Evolutionary conservation across 108 stramenopile genomes (phyloP).

Genomic region (Conticribra weissflogii): DNA sequence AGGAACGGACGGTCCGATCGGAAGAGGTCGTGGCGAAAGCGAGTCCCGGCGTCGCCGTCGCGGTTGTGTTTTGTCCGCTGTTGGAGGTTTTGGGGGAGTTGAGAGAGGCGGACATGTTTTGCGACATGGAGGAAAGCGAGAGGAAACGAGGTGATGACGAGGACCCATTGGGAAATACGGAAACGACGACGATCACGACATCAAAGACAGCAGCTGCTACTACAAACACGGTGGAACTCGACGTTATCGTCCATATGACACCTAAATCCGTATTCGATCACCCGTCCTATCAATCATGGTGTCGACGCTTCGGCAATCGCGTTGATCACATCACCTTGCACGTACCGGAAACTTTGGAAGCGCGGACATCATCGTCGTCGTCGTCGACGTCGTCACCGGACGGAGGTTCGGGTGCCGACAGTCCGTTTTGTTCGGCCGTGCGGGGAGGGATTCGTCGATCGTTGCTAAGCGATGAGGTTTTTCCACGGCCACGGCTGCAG

Average conservation of each 20-base stretch:
- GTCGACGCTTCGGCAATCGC: slow-evolving; percentile 37
- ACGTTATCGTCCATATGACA: slow-evolving; percentile 77
- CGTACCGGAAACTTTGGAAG: slow-evolving; percentile 38
- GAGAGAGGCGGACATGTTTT: slow-evolving; percentile 29
- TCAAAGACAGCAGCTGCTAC: background rate
- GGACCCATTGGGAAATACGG: slow-evolving; percentile 1
- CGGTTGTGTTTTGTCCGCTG: slow-evolving; percentile 66
- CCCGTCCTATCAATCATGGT: slow-evolving; percentile 53
- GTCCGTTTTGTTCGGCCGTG: slow-evolving; percentile 64
- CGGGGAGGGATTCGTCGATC: slow-evolving; percentile 58
- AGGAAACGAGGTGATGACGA: slow-evolving; percentile 3
- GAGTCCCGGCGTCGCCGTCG: slow-evolving; percentile 65
- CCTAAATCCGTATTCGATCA: slow-evolving; percentile 46
- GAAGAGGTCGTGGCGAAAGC: slow-evolving; percentile 70
- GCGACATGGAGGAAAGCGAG: slow-evolving; percentile 12
- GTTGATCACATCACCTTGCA: slow-evolving; percentile 62
- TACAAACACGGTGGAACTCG: slow-evolving; percentile 29
- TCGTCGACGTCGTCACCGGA: too few species aligned
- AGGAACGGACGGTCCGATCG: slow-evolving; percentile 61
- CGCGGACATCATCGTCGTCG: slow-evolving; percentile 7
- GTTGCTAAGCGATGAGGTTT: slow-evolving; percentile 46
- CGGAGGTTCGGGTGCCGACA: slow-evolving; percentile 27
- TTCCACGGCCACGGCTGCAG: slow-evolving; percentile 37
- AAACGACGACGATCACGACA: background rate
- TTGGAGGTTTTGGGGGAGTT: slow-evolving; percentile 39